Percentiles rank a stretch among this genome's conserved stretches.
These are phyloP conservation scores for Camellia granthamiana DNA, from an alignment of 148 eudicot species.

Conservation along the genomic window DNA sequence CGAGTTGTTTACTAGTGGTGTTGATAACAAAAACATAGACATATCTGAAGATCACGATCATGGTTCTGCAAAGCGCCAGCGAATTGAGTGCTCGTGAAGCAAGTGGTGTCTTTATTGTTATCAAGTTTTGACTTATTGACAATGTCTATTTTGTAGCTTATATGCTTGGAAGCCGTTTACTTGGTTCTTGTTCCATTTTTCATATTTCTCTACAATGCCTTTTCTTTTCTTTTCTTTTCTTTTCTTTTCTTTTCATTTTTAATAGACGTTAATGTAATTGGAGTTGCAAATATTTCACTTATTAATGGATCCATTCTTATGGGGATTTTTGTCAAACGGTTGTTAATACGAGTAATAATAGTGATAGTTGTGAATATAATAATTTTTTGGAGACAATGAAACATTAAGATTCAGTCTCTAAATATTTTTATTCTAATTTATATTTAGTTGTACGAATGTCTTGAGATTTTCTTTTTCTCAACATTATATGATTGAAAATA, in stretches of 20 bases:
- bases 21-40: background rate
- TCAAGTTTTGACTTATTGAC: constrained; percentile 8
- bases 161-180: background rate
- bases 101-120: background rate
- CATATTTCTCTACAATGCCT: background rate
- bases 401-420: too few species aligned
- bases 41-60: constrained; percentile 14
- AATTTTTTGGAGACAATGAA: too few species aligned
- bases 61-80: constrained; percentile 26
- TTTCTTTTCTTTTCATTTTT: too few species aligned
- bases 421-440: too few species aligned
- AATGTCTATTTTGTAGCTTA: background rate
- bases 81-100: constrained; percentile 23
- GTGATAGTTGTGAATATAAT: too few species aligned
- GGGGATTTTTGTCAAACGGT: too few species aligned
- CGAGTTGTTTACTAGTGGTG: constrained; percentile 6
- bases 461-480: too few species aligned
- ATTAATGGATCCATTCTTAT: too few species aligned
- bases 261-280: background rate
- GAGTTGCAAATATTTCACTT: too few species aligned
- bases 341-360: too few species aligned
- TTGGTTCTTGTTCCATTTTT: background rate
- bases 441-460: too few species aligned
- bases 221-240: background rate
- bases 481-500: too few species aligned